Percentiles rank a stretch among this genome's conserved stretches.
These are phyloP conservation scores for Hypoxylon sp. DNA, from an alignment of 2,329 filamentous ascomycete species.

Conservation along the genomic window DNA sequence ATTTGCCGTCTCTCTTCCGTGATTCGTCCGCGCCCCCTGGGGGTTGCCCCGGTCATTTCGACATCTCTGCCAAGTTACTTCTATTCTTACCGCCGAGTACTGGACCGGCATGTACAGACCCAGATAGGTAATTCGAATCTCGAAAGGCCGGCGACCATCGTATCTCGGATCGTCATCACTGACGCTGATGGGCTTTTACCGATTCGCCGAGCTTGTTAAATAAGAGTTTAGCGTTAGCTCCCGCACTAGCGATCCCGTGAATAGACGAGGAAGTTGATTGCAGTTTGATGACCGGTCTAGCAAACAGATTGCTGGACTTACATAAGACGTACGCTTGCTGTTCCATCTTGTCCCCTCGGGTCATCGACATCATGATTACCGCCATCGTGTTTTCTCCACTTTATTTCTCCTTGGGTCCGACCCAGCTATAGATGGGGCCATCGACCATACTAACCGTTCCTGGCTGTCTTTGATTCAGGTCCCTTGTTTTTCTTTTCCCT, in stretches of 20 bases:
- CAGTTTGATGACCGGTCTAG: background rate
- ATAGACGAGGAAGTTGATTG: background rate
- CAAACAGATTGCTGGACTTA: slow-evolving; percentile 1
- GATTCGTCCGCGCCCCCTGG: slow-evolving; percentile 14
- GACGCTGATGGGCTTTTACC: slow-evolving; percentile 14
- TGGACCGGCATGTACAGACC: background rate
- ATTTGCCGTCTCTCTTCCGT: background rate
- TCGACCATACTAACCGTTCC: slow-evolving; percentile 26
- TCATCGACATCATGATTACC: slow-evolving; percentile 34
- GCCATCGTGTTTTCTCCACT: slow-evolving; percentile 30
- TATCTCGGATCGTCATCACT: slow-evolving; percentile 19
- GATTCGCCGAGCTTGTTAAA: slow-evolving; percentile 3
- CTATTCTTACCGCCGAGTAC: slow-evolving; percentile 11
- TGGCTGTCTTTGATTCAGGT: slow-evolving; percentile 33
- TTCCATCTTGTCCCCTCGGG: slow-evolving; percentile 14
- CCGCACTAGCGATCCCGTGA: background rate
- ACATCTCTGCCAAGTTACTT: slow-evolving; percentile 17
- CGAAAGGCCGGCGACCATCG: background rate
- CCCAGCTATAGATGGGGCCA: slow-evolving; percentile 5
- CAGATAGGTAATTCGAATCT: slow-evolving; percentile 6
- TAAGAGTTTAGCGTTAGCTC: slow-evolving; percentile 20
- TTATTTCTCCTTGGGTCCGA: slow-evolving; percentile 26
- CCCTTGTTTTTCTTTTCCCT: slow-evolving; percentile 30
- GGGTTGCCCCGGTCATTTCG: slow-evolving; percentile 21
- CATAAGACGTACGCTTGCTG: slow-evolving; percentile 1